These are phyloP conservation scores for Nicotiana sylvestris DNA, from an alignment of 257 asterid genomes.

Conservation along the genomic window DNA sequence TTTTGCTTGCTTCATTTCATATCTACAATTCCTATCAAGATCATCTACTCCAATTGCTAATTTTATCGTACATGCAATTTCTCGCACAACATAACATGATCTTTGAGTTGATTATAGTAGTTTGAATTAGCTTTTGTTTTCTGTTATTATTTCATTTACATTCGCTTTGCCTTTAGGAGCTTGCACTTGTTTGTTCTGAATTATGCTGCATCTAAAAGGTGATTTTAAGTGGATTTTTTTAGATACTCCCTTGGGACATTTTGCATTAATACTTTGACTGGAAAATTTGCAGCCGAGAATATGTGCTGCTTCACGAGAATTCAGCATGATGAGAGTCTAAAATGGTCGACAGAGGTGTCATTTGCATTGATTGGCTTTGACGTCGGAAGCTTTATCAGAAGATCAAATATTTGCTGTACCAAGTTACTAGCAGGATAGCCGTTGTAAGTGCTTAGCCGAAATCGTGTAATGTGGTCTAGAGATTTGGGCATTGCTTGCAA, in stretches of 20 bases:
- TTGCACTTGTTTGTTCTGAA: background rate
- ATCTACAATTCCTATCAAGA: background rate
- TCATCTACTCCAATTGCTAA: background rate
- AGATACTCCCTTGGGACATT: background rate
- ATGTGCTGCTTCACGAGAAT: constrained; percentile 85
- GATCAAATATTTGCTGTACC: background rate
- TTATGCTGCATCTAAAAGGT: background rate
- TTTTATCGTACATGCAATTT: background rate
- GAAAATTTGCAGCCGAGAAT: constrained; percentile 80
- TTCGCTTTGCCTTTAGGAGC: background rate
- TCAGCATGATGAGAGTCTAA: constrained; percentile 50
- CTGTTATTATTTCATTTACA: background rate
- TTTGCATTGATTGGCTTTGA: background rate
- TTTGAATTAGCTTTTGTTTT: background rate
- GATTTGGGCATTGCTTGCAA: background rate
- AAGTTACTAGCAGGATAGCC: background rate
- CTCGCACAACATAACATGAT: background rate
- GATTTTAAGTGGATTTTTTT: background rate
- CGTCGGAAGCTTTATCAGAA: background rate
- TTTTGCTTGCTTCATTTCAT: background rate
- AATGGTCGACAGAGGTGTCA: background rate
- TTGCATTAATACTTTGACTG: background rate
- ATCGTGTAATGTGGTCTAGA: background rate
- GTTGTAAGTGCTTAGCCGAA: background rate
- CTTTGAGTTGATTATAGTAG: background rate